These are phyloP conservation scores for Trichoderma virens DNA, from an alignment of 495 filamentous ascomycete genomes.

Conservation along the genomic window DNA sequence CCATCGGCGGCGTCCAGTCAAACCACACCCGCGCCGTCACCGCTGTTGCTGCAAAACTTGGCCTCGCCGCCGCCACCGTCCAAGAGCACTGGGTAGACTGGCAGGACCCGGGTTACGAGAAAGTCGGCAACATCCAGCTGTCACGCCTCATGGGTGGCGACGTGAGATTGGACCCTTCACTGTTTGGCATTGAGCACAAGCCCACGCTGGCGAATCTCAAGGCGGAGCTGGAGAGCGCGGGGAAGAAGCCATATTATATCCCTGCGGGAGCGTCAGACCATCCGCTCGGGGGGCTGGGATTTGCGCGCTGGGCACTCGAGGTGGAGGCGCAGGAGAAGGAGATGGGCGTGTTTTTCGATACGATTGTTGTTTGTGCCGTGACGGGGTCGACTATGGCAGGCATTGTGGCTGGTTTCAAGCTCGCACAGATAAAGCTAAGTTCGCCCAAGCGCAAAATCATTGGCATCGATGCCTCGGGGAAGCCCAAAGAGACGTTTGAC, in stretches of 20 bases:
- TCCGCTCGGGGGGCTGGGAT: constrained; percentile 56
- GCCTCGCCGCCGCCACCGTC: constrained; percentile 46
- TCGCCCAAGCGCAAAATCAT: constrained; percentile 39
- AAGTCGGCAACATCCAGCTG: constrained; percentile 56
- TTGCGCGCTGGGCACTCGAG: constrained; percentile 58
- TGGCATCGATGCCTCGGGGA: constrained; percentile 58
- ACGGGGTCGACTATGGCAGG: constrained; percentile 57
- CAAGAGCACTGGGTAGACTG: constrained; percentile 60
- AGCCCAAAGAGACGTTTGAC: constrained; percentile 42
- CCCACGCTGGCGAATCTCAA: constrained; percentile 37
- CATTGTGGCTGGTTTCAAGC: constrained; percentile 57
- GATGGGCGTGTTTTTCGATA: constrained; percentile 51
- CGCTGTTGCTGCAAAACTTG: constrained; percentile 44
- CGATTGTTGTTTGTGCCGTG: constrained; percentile 53
- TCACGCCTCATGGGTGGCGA: constrained; percentile 55
- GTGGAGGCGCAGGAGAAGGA: constrained; percentile 50
- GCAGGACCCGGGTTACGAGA: constrained; percentile 41
- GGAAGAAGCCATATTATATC: constrained; percentile 55
- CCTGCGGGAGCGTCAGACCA: constrained; percentile 59
- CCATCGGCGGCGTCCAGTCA: constrained; percentile 56
- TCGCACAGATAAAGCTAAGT: constrained; percentile 37
- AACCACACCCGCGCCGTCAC: constrained; percentile 61
- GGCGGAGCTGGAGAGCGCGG: constrained; percentile 34
- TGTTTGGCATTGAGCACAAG: constrained; percentile 56
- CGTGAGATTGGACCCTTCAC: constrained; percentile 39